These are phyloP conservation scores for Acacia acuminata DNA, from an alignment of 306 rosid genomes.

Conservation along the genomic window DNA sequence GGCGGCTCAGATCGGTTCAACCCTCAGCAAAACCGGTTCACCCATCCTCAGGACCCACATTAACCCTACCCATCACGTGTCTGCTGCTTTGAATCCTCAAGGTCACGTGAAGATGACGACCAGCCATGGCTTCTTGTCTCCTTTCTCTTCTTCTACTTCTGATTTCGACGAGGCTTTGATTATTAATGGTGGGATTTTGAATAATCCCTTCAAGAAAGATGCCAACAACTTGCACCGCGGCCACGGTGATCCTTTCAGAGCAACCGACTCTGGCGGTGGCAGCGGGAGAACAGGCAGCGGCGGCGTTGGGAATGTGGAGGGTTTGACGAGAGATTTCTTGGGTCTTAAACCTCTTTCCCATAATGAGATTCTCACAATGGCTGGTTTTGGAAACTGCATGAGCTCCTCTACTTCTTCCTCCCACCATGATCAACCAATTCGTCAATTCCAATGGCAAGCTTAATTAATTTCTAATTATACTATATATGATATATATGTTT, in stretches of 20 bases:
- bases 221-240: conserved; percentile 20
- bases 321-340: conserved; percentile 87
- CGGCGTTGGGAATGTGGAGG: conserved; percentile 28
- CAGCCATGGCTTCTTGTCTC: neutral
- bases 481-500: neutral
- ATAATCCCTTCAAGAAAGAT: conserved; percentile 28
- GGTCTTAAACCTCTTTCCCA: conserved; percentile 79
- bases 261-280: neutral
- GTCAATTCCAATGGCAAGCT: conserved; percentile 76
- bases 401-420: conserved; percentile 25
- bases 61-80: conserved; percentile 48
- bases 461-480: conserved; percentile 33
- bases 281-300: neutral
- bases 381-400: conserved; percentile 70
- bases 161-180: conserved; percentile 58
- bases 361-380: conserved; percentile 66
- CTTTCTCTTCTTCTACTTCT: conserved; percentile 8
- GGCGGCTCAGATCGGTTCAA: conserved; percentile 96
- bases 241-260: neutral
- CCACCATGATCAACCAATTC: conserved; percentile 38
- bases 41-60: conserved; percentile 35
- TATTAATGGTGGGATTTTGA: conserved; percentile 42
- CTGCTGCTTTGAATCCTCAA: conserved; percentile 50
- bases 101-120: conserved; percentile 25
- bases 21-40: conserved; percentile 50